Evolutionary conservation across 148 eudicot genomes (phyloP).

Genomic region (Salicornia ramosissima): DNA sequence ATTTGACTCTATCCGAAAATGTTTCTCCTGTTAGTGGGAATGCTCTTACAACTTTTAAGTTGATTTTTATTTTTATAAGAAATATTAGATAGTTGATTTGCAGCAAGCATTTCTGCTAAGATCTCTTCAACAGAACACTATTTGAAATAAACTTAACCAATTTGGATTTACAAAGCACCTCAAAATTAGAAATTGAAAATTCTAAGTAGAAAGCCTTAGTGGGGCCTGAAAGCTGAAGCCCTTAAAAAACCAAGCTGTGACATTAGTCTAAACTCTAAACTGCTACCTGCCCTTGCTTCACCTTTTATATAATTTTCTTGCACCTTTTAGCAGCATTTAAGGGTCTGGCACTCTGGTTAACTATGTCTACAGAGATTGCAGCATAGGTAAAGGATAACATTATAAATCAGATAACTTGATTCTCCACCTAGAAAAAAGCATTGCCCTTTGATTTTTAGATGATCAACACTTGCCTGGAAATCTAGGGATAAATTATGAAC

Average conservation of each 20-base stretch:
- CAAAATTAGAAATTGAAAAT: not conserved
- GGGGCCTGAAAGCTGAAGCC: not conserved
- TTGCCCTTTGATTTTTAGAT: not conserved
- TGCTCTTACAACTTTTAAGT: slow-evolving; percentile 32
- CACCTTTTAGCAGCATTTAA: no score
- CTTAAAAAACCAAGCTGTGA: not conserved
- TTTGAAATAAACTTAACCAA: not conserved
- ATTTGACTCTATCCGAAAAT: slow-evolving; percentile 21
- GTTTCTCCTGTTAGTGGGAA: slow-evolving; percentile 17
- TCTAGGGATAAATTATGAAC: not conserved
- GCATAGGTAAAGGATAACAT: not conserved
- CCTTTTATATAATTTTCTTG: no score
- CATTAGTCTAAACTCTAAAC: not conserved
- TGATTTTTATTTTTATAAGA: slow-evolving; percentile 20
- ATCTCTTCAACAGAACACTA: slow-evolving; percentile 9
- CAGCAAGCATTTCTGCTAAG: not conserved
- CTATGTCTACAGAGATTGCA: not conserved
- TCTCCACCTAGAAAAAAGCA: not conserved
- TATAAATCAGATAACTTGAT: not conserved
- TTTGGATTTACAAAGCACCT: not conserved
- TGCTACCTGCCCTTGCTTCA: not conserved
- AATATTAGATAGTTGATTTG: slow-evolving; percentile 13
- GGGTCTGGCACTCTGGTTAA: no score
- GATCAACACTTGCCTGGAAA: not conserved
- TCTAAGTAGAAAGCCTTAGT: not conserved